Conservation (phyloP, 83 land plant species). For the Thuja plicata region DNA sequence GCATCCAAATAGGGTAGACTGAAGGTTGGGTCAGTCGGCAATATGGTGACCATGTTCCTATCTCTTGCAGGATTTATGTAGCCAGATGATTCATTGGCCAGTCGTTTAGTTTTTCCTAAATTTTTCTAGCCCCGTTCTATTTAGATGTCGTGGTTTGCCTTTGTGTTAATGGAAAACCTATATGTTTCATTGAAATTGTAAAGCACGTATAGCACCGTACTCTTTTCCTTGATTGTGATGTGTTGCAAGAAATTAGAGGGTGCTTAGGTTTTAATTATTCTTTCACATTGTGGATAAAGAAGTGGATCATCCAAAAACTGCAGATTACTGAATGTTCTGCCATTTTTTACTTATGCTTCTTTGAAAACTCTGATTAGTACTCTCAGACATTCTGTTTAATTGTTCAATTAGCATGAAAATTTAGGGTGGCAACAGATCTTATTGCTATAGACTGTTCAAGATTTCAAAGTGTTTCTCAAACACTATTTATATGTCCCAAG, state of each 20-base stretch:
- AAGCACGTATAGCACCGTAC: too few relatives aligned
- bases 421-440: neutral
- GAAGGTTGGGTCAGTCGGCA: too few relatives aligned
- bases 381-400: neutral
- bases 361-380: neutral
- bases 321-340: neutral
- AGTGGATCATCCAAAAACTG: neutral
- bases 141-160: too few relatives aligned
- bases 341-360: neutral
- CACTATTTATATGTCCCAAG: neutral
- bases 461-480: neutral
- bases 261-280: neutral
- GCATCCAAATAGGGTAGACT: too few relatives aligned
- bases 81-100: too few relatives aligned
- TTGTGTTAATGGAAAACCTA: too few relatives aligned
- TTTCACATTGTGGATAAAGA: neutral
- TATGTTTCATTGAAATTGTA: too few relatives aligned
- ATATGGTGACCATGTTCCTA: too few relatives aligned
- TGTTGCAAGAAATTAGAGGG: neutral
- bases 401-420: neutral
- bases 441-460: neutral
- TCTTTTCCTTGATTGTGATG: neutral
- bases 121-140: too few relatives aligned
- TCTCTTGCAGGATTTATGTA: too few relatives aligned
- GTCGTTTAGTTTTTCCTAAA: too few relatives aligned